A percentile compares a stretch with the other conserved stretches of the same genome.
Conservation (phyloP, 306 rosid genomes). For the Cucurbita ficifolia region DNA sequence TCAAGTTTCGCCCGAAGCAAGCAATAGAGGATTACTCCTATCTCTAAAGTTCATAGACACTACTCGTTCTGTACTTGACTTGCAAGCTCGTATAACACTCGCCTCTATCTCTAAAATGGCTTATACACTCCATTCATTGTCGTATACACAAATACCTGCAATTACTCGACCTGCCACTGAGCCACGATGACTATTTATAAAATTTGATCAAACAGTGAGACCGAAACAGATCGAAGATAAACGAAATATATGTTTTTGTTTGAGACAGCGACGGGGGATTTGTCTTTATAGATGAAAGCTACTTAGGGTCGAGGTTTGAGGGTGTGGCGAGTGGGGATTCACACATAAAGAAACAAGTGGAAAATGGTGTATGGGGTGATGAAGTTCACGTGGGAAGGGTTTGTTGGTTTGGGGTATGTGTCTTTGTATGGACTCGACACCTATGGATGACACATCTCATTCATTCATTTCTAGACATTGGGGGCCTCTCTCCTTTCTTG, state of each 20-base stretch:
- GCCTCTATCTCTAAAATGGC: too few relatives aligned
- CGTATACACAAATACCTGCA: too few relatives aligned
- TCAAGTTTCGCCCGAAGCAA: background rate
- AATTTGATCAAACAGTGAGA: too few relatives aligned
- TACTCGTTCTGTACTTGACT: too few relatives aligned
- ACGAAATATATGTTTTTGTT: background rate
- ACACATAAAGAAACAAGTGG: background rate
- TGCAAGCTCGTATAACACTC: too few relatives aligned
- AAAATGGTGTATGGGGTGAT: background rate
- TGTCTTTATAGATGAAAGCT: background rate
- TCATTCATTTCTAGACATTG: background rate
- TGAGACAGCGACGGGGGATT: background rate
- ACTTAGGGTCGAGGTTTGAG: background rate
- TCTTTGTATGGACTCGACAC: background rate
- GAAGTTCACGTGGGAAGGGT: conserved; percentile 3
- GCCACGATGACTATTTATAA: too few relatives aligned
- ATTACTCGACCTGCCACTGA: too few relatives aligned
- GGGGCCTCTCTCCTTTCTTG: background rate
- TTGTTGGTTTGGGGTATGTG: background rate
- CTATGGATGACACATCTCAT: background rate
- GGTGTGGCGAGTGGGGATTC: background rate
- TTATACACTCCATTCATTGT: too few relatives aligned
- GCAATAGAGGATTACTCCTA: background rate
- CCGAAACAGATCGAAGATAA: background rate
- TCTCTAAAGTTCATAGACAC: background rate